phyloP scores from a whole-genome alignment of 768 basidiomycete species.

The Sporobolomyces roseus region DNA sequence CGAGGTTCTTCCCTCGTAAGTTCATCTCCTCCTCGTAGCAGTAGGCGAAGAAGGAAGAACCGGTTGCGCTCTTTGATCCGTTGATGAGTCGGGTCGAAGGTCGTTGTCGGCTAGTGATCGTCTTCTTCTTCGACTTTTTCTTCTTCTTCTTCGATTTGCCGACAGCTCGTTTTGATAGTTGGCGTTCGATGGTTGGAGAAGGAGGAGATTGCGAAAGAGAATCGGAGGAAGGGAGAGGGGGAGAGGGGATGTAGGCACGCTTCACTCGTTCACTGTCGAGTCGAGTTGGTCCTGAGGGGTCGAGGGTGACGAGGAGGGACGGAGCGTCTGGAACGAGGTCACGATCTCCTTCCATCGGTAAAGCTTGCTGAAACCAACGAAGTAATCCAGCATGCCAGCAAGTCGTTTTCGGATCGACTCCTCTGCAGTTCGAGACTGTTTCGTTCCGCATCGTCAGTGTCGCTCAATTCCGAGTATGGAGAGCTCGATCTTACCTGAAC shows the following conservation, averaged over 20 bases:
- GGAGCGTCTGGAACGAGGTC: constrained; percentile 10
- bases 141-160: constrained; percentile 11
- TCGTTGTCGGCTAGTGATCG: not conserved
- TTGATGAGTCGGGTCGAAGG: constrained; percentile 93
- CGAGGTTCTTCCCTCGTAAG: constrained; percentile 71
- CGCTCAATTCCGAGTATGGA: no score
- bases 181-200: no score
- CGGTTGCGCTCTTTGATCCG: constrained; percentile 83
- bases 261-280: not conserved
- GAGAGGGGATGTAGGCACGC: not conserved
- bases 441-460: no score
- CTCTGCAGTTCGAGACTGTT: constrained; percentile 41
- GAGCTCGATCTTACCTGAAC: constrained; percentile 22
- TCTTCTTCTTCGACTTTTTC: constrained; percentile 17
- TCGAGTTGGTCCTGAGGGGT: not conserved
- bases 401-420: constrained; percentile 30
- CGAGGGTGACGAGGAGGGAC: not conserved
- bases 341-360: constrained; percentile 38
- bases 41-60: constrained; percentile 87
- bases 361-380: constrained; percentile 26
- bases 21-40: constrained; percentile 87
- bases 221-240: no score
- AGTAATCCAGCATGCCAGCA: constrained; percentile 36
- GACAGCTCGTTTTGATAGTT: constrained; percentile 1
- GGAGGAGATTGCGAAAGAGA: no score